Evolutionary conservation across 148 eudicot species (phyloP), one percentile per base, ranked within the genome.

Genomic region (Rhododendron mucronatum): DNA sequence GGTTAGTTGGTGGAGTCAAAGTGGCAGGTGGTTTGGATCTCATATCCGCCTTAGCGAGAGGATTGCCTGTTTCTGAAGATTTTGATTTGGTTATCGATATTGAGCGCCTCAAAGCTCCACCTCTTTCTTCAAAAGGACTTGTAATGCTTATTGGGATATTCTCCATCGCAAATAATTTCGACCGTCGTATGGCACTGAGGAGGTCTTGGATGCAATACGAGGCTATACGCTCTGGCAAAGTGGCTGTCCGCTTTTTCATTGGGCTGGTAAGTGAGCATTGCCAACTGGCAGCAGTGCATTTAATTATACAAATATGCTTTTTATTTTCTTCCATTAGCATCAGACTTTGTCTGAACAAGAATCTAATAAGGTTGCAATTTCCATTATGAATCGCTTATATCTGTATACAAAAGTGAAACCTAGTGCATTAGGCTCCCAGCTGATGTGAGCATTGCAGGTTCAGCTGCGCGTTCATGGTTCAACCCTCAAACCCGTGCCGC

Each of bases 131-230:
- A 65, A 93, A 91, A 88, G 89, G 89, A 84, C 88, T 94, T 63
- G 82, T 84, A 51, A 85, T 97, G 87, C 86, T 95, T n/a, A 89
- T 95, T 51, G 99, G 98, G 59, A 92, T 97, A 85, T 95, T 97
- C 93, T 97, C 99, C 33, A 89, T 95, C 15, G 98, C 92, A 47
- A 97, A 97, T 90, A 95, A 97, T 84, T 97, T 97, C 82, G 92
- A 93, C 86, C 95, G 98, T n/a, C 93, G 99, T 75, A 93, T 95
- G 99, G 98, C 99, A 44, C 79, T 95, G 20, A 92, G 99, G 89
- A 94, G 95, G 87, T 89, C 99, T 55, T 97, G 99, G 99, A 95
- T 97, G 99, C 98, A 95, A 85, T 95, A 97, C 88, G 91, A 94
- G 84, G 94, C 93, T 90, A 92, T 97, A 26, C 98, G 93, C 82